Evolutionary conservation across 78 protist species (phyloP).

Genomic region (Planoprotostelium fungivorum): DNA sequence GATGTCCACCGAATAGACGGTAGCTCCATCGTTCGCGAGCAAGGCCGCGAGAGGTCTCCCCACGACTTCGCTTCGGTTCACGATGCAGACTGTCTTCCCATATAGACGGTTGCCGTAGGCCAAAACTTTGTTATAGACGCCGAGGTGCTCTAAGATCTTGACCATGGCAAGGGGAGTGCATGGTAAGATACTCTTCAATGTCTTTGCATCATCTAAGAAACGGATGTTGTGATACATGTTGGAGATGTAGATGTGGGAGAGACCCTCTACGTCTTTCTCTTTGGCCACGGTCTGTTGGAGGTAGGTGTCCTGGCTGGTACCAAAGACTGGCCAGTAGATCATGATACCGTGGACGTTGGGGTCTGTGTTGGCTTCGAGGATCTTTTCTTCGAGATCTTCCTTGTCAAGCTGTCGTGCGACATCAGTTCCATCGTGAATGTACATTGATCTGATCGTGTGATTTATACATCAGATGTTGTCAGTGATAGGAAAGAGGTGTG

Average conservation of each 20-base stretch:
- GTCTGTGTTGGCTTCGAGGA: conserved; percentile 54
- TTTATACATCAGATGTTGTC: too few relatives aligned
- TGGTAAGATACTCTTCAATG: conserved; percentile 54
- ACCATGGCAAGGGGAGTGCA: conserved; percentile 77
- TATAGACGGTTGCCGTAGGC: conserved; percentile 34
- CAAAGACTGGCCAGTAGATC: conserved; percentile 82
- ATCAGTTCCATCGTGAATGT: too few relatives aligned
- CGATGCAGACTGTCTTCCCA: conserved; percentile 83
- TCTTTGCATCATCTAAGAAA: conserved; percentile 22
- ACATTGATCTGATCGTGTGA: too few relatives aligned
- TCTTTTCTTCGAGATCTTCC: conserved; percentile 51
- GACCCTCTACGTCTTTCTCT: conserved; percentile 76
- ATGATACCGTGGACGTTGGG: conserved; percentile 67
- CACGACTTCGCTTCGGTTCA: conserved; percentile 88
- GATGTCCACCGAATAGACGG: conserved; percentile 38
- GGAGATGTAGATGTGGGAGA: conserved; percentile 62
- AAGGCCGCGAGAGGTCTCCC: conserved; percentile 86
- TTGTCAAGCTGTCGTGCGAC: conserved; percentile 13
- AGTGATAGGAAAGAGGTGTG: neutral
- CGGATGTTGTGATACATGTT: conserved; percentile 70
- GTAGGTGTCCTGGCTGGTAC: conserved; percentile 63
- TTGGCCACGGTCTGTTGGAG: conserved; percentile 46
- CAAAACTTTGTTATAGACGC: conserved; percentile 41
- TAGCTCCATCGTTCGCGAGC: conserved; percentile 75
- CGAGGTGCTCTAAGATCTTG: conserved; percentile 53